Base-by-base conservation (phyloP, 345 rosid species). In the Lepidium aucheri region DNA sequence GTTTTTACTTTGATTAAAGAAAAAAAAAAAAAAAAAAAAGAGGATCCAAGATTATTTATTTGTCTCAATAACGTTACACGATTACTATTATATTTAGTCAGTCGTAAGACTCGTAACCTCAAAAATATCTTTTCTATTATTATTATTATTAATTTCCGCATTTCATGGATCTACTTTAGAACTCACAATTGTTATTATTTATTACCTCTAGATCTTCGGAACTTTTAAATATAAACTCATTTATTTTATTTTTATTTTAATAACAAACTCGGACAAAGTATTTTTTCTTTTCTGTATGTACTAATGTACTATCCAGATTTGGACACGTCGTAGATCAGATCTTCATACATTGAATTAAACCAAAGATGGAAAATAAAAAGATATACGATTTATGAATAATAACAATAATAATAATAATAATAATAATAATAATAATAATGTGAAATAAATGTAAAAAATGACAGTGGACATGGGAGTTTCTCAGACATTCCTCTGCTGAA, bases 391-490 rank as follows among this genome's bases (percentile, higher is more conserved):
- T 26, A 26, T 26, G 6, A 26, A 26, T 52, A 44, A 73, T 32
- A 50, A 45, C 3, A 24, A 40, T 68, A 42, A 8, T 26, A 22
- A 47, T 33, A 2, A 24, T 26, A 24, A 47, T 33, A n/a, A 73
- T 32, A 50, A 45, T 24, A 24, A 40, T 68, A 42, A 8, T 26
- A 22, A 47, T 33, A 2, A 24, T 26, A 24, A 47, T 33, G 53
- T 62, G 46, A 47, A 66, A 57, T 64, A 20, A 42, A 73, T 58
- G 61, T 36, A 46, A 65, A 47, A 32, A 35, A 65, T 65, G 73
- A 43, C 77, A 86, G 96, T 82, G 91, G 96, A n/a, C 96, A 86
- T 73, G 90, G 92, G 36, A 88, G 96, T 77, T 88, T 88, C 65
- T 86, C 96, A 2, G 82, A 83, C 55, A 80, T 66, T 76, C 78